Evolutionary conservation across 2,329 filamentous ascomycete genomes (phyloP), one percentile per base, ranked within the genome.

Genomic region (Scleromitrula shiraiana): DNA sequence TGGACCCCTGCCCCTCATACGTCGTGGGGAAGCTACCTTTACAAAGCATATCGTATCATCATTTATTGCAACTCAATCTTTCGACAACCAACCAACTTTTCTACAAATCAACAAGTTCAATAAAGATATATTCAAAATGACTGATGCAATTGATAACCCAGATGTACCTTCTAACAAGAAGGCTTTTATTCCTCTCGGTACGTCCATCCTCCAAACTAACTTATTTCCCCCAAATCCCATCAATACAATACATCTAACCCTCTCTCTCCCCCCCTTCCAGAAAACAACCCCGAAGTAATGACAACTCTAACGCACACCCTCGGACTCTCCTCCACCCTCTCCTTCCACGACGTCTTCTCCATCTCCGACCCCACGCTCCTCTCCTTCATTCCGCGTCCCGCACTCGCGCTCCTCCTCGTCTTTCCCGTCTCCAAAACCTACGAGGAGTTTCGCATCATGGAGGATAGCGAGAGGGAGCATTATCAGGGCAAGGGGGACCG

Each of bases 331-430:
- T 62, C 69, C n/a, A 73, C 77, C 20, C 77, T 97, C 37, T 76
- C 80, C 59, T 83, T 96, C 69, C 85, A 95, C 73, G 93, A 97
- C 68, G 88, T 98, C 65, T 96, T 84, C 76, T 90, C 84, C 57
- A 84, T 98, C 61, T 83, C 87, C 54, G 91, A 97, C 47, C 83
- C 87, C 0, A 83, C 90, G 41, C 78, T 97, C 33, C 82, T 97
- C 46, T 79, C 82, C 53, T 93, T 96, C 69, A 80, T 97, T 33
- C 90, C 93, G 0, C 87, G 91, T 2, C 93, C 93, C 3, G 88
- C 88, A 1, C 77, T 89, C 54, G 91, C 91, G 6, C 80, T 97
- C 17, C 82, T 98, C 30, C 84, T 98, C 59, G 90, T 98, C 55
- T 97, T 96, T 68, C 91, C 93, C 56, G 77, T 95, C 54, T 87